Base-by-base conservation (phyloP, 2,329 filamentous ascomycete species). In the Sordariomycetes sp. region DNA sequence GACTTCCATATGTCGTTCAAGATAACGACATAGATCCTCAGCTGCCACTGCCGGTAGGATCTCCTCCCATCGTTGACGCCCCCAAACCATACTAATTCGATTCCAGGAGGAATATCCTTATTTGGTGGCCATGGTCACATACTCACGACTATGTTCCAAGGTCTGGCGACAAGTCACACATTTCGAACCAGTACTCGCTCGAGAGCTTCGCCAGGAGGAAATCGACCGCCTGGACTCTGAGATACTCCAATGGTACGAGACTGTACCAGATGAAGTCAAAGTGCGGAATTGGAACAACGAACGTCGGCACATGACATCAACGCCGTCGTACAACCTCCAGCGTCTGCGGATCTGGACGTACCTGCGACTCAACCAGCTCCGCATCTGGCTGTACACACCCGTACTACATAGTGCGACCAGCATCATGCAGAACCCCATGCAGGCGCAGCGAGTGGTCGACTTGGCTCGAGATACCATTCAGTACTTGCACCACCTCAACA, bases 321-420 rank as follows among this genome's bases (percentile, higher is more conserved):
- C 68, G 1, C 67, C 72, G 1, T 74, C 70, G 15, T 81, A 85
- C 42, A 78, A 79, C 41, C 61, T 81, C 15, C 78, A 80, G 45
- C 79, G 88, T 5, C 65, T 93, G 10, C 81, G 84, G 39, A 80
- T 95, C 30, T 78, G 92, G 54, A 80, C 92, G 14, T 92, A 93
- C 51, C 64, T 95, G 12, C 77, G 88, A 25, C 75, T 86, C 27
- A 95, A 94, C 47, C 87, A 94, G 61, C 85, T 94, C 60, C 82
- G 88, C 5, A 92, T 88, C 38, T 78, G 86, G 53, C 83, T 95
- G 19, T 88, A 93, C 54, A 84, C 86, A 0, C 87, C 87, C 0
- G 79, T 94, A 3, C 64, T 96, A 8, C 86, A 94, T 54, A 90
- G 82, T 14, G 78, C 85, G 4, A 82, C 77, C 10, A 88, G 80